Base-by-base conservation (phyloP, 805 yeast species). In the Brettanomyces custersianus region DNA sequence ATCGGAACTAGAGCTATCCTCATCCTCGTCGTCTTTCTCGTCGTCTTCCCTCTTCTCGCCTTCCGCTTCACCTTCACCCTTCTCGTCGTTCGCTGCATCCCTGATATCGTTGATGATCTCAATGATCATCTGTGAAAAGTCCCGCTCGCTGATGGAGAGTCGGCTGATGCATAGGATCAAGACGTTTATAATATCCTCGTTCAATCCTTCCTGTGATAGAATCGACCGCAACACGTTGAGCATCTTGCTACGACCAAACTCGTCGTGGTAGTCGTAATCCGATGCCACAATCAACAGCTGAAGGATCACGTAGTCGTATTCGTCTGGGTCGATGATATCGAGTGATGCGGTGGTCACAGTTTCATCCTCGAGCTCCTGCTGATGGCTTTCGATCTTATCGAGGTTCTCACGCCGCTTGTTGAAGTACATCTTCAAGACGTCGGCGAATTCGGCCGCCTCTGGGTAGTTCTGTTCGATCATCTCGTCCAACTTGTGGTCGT, bases 91-190 rank as follows among this genome's bases (percentile, higher is more conserved):
- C 21, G 67, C 71, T 7, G 77, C 68, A 54, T 87, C 96, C 52
- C 85, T 72, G 34, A 88, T 66, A 63, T 88, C 96, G 29, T 85
- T 77, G 26, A 87, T 77, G 13, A 86, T 74, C 63, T 90, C 96
- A n/a, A 81, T 73, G 15, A 82, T 69, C 75, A 86, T 80, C 25
- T 83, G 75, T 19, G 84, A 73, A 52, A 88, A 88, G 61, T 90
- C 95, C 37, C 78, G 72, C 48, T 86, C 95, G 52, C 72, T 82
- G 16, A 80, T 74, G 1, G 95, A 80, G 9, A 84, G 59, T 43
- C 74, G 79, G 26, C 76, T 68, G 44, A 88, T 67, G 2, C 87
- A 83, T 34, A 72, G 66, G 42, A 84, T 66, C 3, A 83, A 68
- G 10, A 72, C 64, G 26, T 70, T 68, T 19, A 76, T 67, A 21